A percentile compares a stretch with the other conserved stretches of the same genome.
Conservation (phyloP, 768 basidiomycete species). For the Tricholoma hemisulphureum region DNA sequence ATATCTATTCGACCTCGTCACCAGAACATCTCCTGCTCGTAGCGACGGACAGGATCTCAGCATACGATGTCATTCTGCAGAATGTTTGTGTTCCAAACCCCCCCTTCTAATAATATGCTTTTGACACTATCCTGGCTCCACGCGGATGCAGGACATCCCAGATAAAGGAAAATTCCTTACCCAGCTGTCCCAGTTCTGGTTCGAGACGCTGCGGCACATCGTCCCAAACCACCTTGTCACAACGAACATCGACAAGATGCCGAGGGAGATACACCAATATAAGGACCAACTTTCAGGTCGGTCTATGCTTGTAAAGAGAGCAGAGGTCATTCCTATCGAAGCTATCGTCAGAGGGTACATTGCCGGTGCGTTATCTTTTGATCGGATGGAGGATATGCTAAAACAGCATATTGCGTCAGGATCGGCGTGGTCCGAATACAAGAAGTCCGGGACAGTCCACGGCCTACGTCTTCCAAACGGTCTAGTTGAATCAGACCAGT, state of each 20-base stretch:
- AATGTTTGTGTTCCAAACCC: slow-evolving; percentile 54
- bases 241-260: slow-evolving; percentile 76
- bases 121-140: slow-evolving; percentile 3
- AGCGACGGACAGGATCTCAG: slow-evolving; percentile 93
- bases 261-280: slow-evolving; percentile 71
- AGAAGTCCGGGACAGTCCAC: slow-evolving; percentile 83
- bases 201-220: slow-evolving; percentile 72
- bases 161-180: slow-evolving; percentile 91
- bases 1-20: slow-evolving; percentile 79
- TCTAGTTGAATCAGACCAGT: slow-evolving; percentile 80
- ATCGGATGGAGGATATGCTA: background rate
- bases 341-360: slow-evolving; percentile 96
- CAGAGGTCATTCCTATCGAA: slow-evolving; percentile 86
- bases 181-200: slow-evolving; percentile 93
- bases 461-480: slow-evolving; percentile 74
- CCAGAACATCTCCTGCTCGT: slow-evolving; percentile 79
- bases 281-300: slow-evolving; percentile 77
- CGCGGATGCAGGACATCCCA: slow-evolving; percentile 77
- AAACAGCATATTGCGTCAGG: slow-evolving; percentile 47
- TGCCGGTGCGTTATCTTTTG: slow-evolving; percentile 57
- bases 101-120: background rate
- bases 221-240: slow-evolving; percentile 91
- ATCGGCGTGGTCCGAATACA: slow-evolving; percentile 95
- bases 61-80: slow-evolving; percentile 92
- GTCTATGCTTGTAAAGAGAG: slow-evolving; percentile 88